Evolutionary conservation across 768 basidiomycete species (phyloP), one percentile per base, ranked within the genome.

Genomic region (Russula vinacea): DNA sequence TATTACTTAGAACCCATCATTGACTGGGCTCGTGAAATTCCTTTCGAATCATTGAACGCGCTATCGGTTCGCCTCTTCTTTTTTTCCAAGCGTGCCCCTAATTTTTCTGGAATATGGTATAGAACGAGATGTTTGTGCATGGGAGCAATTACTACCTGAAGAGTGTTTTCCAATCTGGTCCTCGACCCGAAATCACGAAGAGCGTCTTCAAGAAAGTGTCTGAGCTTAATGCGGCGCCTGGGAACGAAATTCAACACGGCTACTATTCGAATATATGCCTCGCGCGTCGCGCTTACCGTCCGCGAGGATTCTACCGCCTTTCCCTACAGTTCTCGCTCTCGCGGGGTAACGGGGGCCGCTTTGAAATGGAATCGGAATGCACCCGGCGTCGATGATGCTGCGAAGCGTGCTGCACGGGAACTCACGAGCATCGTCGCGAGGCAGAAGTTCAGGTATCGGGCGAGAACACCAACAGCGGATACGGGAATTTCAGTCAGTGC

Each of bases 11-110:
- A 73, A 8, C 80, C 82, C 32, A 56, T 80, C 22, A 70, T 70
- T 0, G 79, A 83, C 67, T 62, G 67, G 14, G 71, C 78, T 10
- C 72, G 73, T n/a, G 82, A 82, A 65, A 74, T 82, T 0, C 82
- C 81, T 2, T 84, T 76, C 62, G 81, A 80, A 62, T 63, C 73
- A 40, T 45, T 83, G n/a, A 83, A 83, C 67, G 54, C 68, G 2
- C 47, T 81, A 3, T 70, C 74, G 71, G 82, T 80, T 42, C 35
- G 47, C 26, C 33, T n/a, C 11, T 33, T 22, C 50, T 11, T 33
- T 32, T 42, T 51, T 26, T 35, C 29, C 14, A 33, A 17, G 29
- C 26, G 5, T 10, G 1, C 29, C 39, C 0, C n/a, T 22, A 11
- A 45, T 35, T 3, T 39, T 14, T n/a, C n/a, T 7, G 9, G 10